Conservation (phyloP, 768 basidiomycete species). For the Mycena chlorophos region DNA sequence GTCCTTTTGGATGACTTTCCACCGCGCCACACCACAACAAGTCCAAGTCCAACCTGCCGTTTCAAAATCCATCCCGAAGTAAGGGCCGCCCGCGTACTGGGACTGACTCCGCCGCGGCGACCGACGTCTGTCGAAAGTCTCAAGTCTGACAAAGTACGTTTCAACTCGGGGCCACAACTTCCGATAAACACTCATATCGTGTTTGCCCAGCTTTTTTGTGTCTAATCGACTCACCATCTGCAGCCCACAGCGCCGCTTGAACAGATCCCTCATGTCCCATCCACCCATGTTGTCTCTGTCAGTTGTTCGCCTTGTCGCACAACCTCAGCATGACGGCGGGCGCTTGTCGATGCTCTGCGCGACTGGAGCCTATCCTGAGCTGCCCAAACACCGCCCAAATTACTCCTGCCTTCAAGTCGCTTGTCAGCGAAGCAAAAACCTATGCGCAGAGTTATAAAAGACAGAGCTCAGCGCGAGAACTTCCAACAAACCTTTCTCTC, state of each 20-base stretch:
- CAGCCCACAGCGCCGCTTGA: slow-evolving; percentile 3
- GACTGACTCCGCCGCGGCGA: no score
- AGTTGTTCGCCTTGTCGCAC: slow-evolving; percentile 6
- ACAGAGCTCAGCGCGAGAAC: neutral
- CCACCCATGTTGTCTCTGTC: slow-evolving; percentile 2
- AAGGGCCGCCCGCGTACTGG: no score
- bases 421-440: slow-evolving; percentile 14
- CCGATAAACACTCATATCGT: no score
- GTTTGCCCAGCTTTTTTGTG: neutral
- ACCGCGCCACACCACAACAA: no score
- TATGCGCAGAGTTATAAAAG: slow-evolving; percentile 13
- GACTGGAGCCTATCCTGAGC: neutral
- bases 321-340: slow-evolving; percentile 17
- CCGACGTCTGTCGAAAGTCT: no score
- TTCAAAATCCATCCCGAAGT: no score
- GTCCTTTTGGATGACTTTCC: no score
- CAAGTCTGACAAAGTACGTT: no score
- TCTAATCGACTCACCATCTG: neutral
- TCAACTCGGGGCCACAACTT: no score
- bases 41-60: no score
- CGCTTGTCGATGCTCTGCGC: slow-evolving; percentile 16
- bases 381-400: slow-evolving; percentile 2
- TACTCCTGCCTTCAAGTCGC: slow-evolving; percentile 1
- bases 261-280: slow-evolving; percentile 10
- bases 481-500: neutral